A percentile compares a stretch with the other conserved stretches of the same genome.
phyloP scores from a whole-genome alignment of 2,329 filamentous ascomycete genomes.

The Arthroderma uncinatum region DNA sequence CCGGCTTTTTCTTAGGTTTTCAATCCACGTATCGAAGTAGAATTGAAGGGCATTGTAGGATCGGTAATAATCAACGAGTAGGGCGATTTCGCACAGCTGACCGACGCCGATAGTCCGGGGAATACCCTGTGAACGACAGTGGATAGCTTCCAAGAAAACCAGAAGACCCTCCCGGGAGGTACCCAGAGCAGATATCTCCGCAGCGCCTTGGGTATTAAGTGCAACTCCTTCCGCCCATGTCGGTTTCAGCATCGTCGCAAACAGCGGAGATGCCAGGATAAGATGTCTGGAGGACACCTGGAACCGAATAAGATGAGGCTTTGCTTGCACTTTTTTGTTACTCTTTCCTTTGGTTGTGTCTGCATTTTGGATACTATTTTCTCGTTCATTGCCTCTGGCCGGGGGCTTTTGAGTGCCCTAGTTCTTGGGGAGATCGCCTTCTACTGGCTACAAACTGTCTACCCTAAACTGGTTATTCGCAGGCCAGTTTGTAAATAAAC shows the following conservation, averaged over 20 bases:
- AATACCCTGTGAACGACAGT: neutral
- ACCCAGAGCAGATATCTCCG: neutral
- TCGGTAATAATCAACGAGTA: slow-evolving; percentile 17
- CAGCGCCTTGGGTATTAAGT: neutral
- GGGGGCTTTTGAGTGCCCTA: neutral
- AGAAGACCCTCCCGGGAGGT: neutral
- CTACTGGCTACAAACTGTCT: neutral
- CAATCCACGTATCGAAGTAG: neutral
- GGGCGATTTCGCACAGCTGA: slow-evolving; percentile 12
- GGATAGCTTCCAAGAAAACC: neutral
- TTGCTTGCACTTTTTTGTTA: too few species aligned
- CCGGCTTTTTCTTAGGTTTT: neutral
- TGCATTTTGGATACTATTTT: too few species aligned
- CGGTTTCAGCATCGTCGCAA: slow-evolving; percentile 4
- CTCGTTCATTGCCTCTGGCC: neutral
- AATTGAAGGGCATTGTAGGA: slow-evolving; percentile 2
- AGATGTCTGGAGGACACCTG: slow-evolving; percentile 8
- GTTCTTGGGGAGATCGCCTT: neutral
- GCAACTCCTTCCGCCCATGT: slow-evolving; percentile 3
- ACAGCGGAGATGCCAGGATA: slow-evolving; percentile 2
- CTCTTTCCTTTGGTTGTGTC: too few species aligned
- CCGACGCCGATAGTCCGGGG: slow-evolving; percentile 1
- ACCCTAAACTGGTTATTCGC: neutral
- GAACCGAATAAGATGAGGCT: neutral
- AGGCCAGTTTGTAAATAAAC: neutral